Conservation (phyloP, 1,139 yeast species). For the Pichia sp. region DNA sequence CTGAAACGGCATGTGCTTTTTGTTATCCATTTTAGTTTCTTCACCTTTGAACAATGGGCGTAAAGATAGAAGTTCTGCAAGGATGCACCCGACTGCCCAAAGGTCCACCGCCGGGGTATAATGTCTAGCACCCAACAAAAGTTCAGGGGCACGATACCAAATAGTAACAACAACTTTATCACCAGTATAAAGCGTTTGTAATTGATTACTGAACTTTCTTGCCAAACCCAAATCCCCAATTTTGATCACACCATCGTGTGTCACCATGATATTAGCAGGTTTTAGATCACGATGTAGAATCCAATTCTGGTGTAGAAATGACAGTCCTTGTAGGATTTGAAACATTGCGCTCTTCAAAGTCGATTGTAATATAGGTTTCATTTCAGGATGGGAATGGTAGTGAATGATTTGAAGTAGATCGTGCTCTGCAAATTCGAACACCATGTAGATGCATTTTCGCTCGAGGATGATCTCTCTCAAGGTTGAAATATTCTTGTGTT, state of each 20-base stretch:
- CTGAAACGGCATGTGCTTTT: slow-evolving; percentile 90
- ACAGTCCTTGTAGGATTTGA: slow-evolving; percentile 90
- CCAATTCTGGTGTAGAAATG: slow-evolving; percentile 93
- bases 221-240: slow-evolving; percentile 97
- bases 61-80: slow-evolving; percentile 83
- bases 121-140: slow-evolving; percentile 84
- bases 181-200: slow-evolving; percentile 86
- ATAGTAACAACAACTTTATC: slow-evolving; percentile 97
- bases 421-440: slow-evolving; percentile 93
- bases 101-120: slow-evolving; percentile 92
- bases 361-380: slow-evolving; percentile 68
- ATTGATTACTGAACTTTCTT: slow-evolving; percentile 79
- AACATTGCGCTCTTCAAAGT: slow-evolving; percentile 81
- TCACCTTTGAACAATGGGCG: slow-evolving; percentile 97
- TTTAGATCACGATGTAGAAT: slow-evolving; percentile 90
- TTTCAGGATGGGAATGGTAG: slow-evolving; percentile 86
- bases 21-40: slow-evolving; percentile 92
- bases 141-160: slow-evolving; percentile 97
- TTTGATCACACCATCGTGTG: slow-evolving; percentile 81
- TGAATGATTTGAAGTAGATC: slow-evolving; percentile 91
- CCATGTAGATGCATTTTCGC: slow-evolving; percentile 88
- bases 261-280: slow-evolving; percentile 97
- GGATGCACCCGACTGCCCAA: slow-evolving; percentile 97
- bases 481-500: slow-evolving; percentile 73
- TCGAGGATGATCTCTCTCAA: slow-evolving; percentile 84